Conservation (phyloP, 23 red algal genomes). For the Gracilaria caudata region DNA sequence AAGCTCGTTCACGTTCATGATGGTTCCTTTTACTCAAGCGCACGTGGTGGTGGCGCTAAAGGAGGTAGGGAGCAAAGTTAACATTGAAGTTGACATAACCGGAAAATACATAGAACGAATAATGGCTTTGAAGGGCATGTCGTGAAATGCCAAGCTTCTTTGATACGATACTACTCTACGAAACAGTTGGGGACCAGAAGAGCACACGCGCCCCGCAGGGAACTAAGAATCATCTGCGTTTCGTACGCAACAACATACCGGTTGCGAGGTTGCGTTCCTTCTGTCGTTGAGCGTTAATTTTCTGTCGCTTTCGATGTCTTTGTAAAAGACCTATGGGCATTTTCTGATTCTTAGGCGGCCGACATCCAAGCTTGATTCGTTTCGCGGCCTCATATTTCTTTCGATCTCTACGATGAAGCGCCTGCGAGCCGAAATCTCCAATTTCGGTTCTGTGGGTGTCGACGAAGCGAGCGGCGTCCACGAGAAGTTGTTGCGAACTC, state of each 20-base stretch:
- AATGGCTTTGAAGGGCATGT: constrained; percentile 37
- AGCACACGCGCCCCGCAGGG: background rate
- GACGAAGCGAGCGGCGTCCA: constrained; percentile 41
- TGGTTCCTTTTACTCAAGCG: constrained; percentile 92
- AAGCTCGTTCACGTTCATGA: constrained; percentile 89
- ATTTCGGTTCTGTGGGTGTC: constrained; percentile 48
- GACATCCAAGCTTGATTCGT: constrained; percentile 43
- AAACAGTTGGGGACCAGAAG: background rate
- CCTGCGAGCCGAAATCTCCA: constrained; percentile 39
- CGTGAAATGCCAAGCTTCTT: background rate
- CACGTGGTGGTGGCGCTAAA: constrained; percentile 79
- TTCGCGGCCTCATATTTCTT: constrained; percentile 18
- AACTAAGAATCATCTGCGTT: background rate
- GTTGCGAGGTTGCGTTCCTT: constrained; percentile 63
- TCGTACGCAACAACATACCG: constrained; percentile 65
- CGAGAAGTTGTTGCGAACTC: background rate
- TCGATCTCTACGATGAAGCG: constrained; percentile 27
- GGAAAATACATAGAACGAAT: constrained; percentile 96
- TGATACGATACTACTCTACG: background rate
- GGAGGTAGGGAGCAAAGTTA: constrained; percentile 75
- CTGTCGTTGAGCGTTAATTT: constrained; percentile 27
- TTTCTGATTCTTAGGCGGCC: constrained; percentile 29
- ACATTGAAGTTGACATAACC: constrained; percentile 98
- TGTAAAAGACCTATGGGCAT: constrained; percentile 64
- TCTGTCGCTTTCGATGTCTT: constrained; percentile 44